Conservation (phyloP, 2,329 filamentous ascomycete genomes). For the Botrytis fragariae region DNA sequence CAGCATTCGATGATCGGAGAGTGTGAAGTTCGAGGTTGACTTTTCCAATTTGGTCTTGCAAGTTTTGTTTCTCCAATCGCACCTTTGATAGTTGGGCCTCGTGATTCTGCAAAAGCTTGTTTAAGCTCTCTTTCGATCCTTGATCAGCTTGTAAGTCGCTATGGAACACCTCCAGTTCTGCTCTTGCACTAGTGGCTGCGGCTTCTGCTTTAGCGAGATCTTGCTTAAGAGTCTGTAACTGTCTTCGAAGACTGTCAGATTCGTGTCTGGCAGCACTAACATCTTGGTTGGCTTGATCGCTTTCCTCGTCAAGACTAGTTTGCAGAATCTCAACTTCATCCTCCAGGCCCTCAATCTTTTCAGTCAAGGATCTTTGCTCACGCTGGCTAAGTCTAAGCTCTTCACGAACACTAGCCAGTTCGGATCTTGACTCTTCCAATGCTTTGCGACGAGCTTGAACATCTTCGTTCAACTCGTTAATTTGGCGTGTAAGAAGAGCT, state of each 20-base stretch:
- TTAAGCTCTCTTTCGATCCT: constrained; percentile 51
- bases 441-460: constrained; percentile 64
- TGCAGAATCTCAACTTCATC: constrained; percentile 76
- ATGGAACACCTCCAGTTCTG: constrained; percentile 37
- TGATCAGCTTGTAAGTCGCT: constrained; percentile 34
- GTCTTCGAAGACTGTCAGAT: constrained; percentile 43
- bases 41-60: constrained; percentile 62
- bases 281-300: constrained; percentile 54
- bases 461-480: constrained; percentile 71
- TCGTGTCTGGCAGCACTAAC: constrained; percentile 45
- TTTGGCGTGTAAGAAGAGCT: constrained; percentile 65
- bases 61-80: constrained; percentile 57
- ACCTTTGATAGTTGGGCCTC: constrained; percentile 56
- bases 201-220: constrained; percentile 37
- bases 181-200: constrained; percentile 31
- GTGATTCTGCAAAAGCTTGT: constrained; percentile 56
- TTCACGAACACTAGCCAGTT: constrained; percentile 64
- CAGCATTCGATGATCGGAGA: constrained; percentile 54
- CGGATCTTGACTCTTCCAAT: constrained; percentile 62
- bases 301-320: constrained; percentile 53
- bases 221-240: constrained; percentile 42
- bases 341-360: constrained; percentile 66
- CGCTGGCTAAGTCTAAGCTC: constrained; percentile 67
- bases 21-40: constrained; percentile 60
- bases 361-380: constrained; percentile 58